Evolutionary conservation across 148 eudicot species (phyloP), one percentile per base, ranked within the genome.

Genomic region (Spergularia bocconei): DNA sequence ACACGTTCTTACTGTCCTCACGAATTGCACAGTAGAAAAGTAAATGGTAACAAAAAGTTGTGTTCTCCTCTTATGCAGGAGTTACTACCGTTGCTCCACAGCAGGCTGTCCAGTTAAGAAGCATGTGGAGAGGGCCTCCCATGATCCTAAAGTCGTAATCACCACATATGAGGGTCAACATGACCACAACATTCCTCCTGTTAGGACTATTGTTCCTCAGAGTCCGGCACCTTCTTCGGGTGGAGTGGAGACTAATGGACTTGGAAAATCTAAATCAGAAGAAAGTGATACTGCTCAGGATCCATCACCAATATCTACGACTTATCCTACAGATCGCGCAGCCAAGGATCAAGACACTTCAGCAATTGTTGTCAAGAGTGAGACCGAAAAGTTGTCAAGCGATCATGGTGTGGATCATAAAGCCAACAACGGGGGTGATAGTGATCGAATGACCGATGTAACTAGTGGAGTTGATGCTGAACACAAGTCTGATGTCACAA

Each of bases 21-120:
- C 29, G 16, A 25, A 23, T 21, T 47, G 63, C 19, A 51, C n/a
- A 53, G 6, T 47, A 38, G 38, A 44, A 44, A 44, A 41, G 58
- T 55, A 11, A 4, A 52, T 17, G 56, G 67, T 58, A 58, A 51
- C 75, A 57, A 48, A 65, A 48, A 50, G 69, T 23, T 70, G 47
- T 55, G 63, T 29, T 29, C 50, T 72, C 36, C 13, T 79, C 75
- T 62, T 71, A 29, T 87, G 80, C 62, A 93, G 98, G 94, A 93
- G 98, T 84, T 93, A 93, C 85, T 93, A 93, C 84, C 85, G 94
- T 85, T 91, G 97, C 83, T 88, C 97, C 50, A 86, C 80, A 48
- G 70, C 91, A 17, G 90, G 98, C 55, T 93, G 97, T 84, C 88
- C 90, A 2, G 97, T 76, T 13, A 92, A 90, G 82, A 90, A 92